Percentiles rank a stretch among this genome's conserved stretches.
phyloP scores from a whole-genome alignment of 1,139 yeast species.

The Geotrichum citri-aurantii region DNA sequence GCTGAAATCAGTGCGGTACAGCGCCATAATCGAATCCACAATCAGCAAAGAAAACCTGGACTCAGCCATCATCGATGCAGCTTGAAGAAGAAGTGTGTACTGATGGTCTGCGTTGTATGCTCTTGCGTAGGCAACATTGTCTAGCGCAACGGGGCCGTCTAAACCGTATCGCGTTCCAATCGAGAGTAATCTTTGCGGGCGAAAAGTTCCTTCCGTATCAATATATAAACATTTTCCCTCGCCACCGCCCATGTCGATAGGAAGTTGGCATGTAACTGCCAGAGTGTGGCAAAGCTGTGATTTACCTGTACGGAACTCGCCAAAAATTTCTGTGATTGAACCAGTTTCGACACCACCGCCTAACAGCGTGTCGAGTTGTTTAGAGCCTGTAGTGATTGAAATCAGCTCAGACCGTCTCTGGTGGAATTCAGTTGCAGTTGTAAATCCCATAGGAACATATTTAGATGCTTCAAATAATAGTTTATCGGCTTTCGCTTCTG shows the following conservation, averaged over 20 bases:
- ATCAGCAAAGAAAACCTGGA: slow-evolving; percentile 70
- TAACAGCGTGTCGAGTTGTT: slow-evolving; percentile 82
- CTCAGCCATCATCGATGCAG: slow-evolving; percentile 95
- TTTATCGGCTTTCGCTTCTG: slow-evolving; percentile 93
- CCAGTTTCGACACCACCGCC: slow-evolving; percentile 99
- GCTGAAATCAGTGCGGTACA: slow-evolving; percentile 88
- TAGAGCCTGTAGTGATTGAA: slow-evolving; percentile 91
- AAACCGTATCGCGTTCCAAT: slow-evolving; percentile 90
- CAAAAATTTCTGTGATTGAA: slow-evolving; percentile 91
- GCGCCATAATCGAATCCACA: slow-evolving; percentile 94
- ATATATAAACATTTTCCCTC: slow-evolving; percentile 96
- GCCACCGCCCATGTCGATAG: slow-evolving; percentile 98
- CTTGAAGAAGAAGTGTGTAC: slow-evolving; percentile 74
- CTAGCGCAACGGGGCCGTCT: slow-evolving; percentile 90
- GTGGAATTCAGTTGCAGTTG: slow-evolving; percentile 94
- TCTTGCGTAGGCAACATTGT: slow-evolving; percentile 94
- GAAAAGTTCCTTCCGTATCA: slow-evolving; percentile 95
- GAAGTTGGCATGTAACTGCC: slow-evolving; percentile 94
- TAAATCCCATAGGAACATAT: slow-evolving; percentile 92
- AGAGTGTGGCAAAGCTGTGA: slow-evolving; percentile 95
- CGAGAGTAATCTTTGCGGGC: slow-evolving; percentile 84
- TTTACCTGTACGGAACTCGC: slow-evolving; percentile 97
- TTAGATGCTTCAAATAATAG: slow-evolving; percentile 77
- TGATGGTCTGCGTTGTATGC: slow-evolving; percentile 98
- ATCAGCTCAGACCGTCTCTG: slow-evolving; percentile 84